phyloP scores from a whole-genome alignment of 345 rosid species.

The Euphorbia pulcherrima region DNA sequence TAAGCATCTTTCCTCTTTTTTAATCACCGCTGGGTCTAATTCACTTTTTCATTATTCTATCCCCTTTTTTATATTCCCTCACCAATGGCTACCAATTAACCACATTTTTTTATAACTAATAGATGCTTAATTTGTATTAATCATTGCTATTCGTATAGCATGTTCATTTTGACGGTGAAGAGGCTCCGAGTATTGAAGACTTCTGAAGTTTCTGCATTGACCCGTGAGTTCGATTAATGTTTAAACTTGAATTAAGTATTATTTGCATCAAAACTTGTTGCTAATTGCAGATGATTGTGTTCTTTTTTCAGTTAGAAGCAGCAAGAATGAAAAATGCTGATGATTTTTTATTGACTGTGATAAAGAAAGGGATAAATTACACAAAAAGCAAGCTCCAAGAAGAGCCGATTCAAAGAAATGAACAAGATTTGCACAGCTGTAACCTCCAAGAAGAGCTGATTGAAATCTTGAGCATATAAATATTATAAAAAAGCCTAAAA shows the following conservation, averaged over 20 bases:
- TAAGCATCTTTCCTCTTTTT: constrained; percentile 56
- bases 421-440: too few species aligned
- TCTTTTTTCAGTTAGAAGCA: constrained; percentile 52
- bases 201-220: constrained; percentile 67
- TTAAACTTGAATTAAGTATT: too few species aligned
- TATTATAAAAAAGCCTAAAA: too few species aligned
- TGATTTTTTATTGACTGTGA: constrained; percentile 3
- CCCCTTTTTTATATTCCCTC: constrained; percentile 26
- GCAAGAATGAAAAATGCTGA: constrained; percentile 30
- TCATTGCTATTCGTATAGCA: constrained; percentile 46
- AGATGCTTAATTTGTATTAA: constrained; percentile 4
- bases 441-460: too few species aligned
- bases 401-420: too few species aligned
- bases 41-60: constrained; percentile 10
- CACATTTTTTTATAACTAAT: constrained; percentile 1
- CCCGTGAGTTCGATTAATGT: too few species aligned
- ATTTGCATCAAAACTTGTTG: too few species aligned
- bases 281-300: too few species aligned
- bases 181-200: constrained; percentile 86
- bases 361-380: constrained; percentile 23
- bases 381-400: too few species aligned
- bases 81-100: constrained; percentile 13
- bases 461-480: too few species aligned
- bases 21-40: constrained; percentile 29
- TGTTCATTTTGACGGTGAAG: constrained; percentile 87